Evolutionary conservation across 2,329 filamentous ascomycete species (phyloP).

Genomic region (Microdochium nivale): DNA sequence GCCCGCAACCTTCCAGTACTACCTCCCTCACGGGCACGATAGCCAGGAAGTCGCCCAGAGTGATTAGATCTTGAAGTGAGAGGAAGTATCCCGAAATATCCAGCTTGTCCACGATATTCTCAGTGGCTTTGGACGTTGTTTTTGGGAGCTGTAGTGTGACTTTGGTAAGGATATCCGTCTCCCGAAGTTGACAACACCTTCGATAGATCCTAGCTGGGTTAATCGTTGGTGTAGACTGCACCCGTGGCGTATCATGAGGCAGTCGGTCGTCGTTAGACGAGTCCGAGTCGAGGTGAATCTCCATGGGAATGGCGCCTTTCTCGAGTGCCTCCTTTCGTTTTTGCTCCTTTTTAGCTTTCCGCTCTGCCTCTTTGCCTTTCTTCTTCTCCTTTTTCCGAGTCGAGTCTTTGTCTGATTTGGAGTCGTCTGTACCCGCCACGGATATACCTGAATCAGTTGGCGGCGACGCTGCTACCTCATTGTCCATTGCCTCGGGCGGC

Average conservation of each 20-base stretch:
- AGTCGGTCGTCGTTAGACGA: slow-evolving; percentile 32
- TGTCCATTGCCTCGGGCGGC: slow-evolving; percentile 24
- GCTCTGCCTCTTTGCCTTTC: slow-evolving; percentile 85
- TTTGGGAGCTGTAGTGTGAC: slow-evolving; percentile 81
- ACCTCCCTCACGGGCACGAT: slow-evolving; percentile 86
- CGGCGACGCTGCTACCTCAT: slow-evolving; percentile 11
- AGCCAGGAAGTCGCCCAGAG: slow-evolving; percentile 86
- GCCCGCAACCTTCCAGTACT: slow-evolving; percentile 75
- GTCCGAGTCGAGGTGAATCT: slow-evolving; percentile 65
- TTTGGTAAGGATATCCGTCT: slow-evolving; percentile 85
- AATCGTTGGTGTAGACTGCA: slow-evolving; percentile 68
- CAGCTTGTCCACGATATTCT: slow-evolving; percentile 72
- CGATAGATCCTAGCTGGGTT: slow-evolving; percentile 91
- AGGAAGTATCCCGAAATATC: slow-evolving; percentile 81
- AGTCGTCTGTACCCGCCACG: slow-evolving; percentile 20
- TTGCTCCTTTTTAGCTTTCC: slow-evolving; percentile 86
- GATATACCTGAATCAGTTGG: slow-evolving; percentile 14
- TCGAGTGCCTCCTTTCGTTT: slow-evolving; percentile 78
- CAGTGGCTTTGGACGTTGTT: slow-evolving; percentile 53
- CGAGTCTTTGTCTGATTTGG: slow-evolving; percentile 29
- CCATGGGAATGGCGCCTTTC: slow-evolving; percentile 79
- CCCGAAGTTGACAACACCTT: slow-evolving; percentile 85
- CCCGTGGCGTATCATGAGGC: slow-evolving; percentile 29
- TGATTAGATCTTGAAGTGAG: slow-evolving; percentile 74
- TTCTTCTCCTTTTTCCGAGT: slow-evolving; percentile 90